These are phyloP conservation scores for Colletotrichum musicola DNA, from an alignment of 2,329 filamentous ascomycete genomes.

Conservation along the genomic window DNA sequence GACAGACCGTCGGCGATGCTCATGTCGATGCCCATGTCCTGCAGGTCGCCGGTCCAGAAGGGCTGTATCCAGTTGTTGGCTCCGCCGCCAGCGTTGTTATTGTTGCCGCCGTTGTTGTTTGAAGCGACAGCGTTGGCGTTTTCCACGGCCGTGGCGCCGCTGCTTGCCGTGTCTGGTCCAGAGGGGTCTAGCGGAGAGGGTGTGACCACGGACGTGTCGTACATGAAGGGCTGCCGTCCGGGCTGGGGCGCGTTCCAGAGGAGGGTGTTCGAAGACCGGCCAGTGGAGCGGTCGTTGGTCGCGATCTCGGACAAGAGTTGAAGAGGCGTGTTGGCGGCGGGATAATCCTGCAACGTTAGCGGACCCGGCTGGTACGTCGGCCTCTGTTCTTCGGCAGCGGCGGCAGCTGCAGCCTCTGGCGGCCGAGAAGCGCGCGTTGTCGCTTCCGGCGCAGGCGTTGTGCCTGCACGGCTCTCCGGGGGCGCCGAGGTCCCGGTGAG, in stretches of 20 bases:
- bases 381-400: slow-evolving; percentile 37
- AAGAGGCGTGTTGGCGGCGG: slow-evolving; percentile 63
- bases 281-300: slow-evolving; percentile 52
- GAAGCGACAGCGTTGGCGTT: background rate
- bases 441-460: slow-evolving; percentile 10
- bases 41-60: slow-evolving; percentile 20
- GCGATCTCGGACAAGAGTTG: slow-evolving; percentile 70
- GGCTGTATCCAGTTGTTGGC: slow-evolving; percentile 17
- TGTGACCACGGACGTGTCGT: slow-evolving; percentile 43
- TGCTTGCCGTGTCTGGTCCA: slow-evolving; percentile 13
- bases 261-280: slow-evolving; percentile 35
- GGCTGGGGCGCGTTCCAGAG: slow-evolving; percentile 42
- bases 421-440: background rate
- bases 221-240: slow-evolving; percentile 53
- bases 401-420: background rate
- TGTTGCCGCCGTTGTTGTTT: slow-evolving; percentile 4
- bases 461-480: background rate
- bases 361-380: slow-evolving; percentile 40
- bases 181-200: slow-evolving; percentile 19
- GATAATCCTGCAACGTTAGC: slow-evolving; percentile 44
- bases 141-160: slow-evolving; percentile 13
- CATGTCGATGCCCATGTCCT: slow-evolving; percentile 35
- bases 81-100: slow-evolving; percentile 2
- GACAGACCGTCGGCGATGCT: slow-evolving; percentile 35
- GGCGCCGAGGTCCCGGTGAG: slow-evolving; percentile 6